Base-by-base conservation (phyloP, 768 basidiomycete genomes). In the Leccinellum luteum region DNA sequence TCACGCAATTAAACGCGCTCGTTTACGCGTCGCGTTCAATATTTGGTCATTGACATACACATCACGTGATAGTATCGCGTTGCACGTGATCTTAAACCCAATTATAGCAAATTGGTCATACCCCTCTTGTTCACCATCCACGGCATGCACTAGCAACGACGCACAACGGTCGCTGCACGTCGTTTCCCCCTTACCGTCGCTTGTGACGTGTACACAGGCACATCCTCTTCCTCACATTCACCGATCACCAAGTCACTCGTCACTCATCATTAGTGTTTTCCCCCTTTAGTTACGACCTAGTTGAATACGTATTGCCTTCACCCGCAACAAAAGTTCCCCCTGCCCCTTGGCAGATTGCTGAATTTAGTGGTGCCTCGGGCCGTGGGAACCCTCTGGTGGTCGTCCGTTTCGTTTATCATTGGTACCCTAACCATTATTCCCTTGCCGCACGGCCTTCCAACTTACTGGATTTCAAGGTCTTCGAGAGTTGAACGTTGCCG, bases 1-100 rank as follows among this genome's bases (percentile, higher is more conserved):
- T 64, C 14, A 44, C 53, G 31, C 64, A 67, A 67, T 67, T 74
- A 74, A 75, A 71, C 74, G 74, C 69, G 74, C 61, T 55, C 53
- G 64, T 76, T 75, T 69, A 76, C 74, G 74, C 74, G 74, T 75
- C 73, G 74, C 74, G 75, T 70, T 65, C 27, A 58, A 44, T 73
- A 57, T 74, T 75, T 74, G 64, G 25, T 43, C 4, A 35, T 66
- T 74, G 71, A 58, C 48, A 15, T 1, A 13, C 0, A 5, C 4
- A 17, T 51, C 69, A 66, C 61, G 60, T 67, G 67, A 60, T 19
- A 57, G 44, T 19, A 15, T 8, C 44, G 14, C 44, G 23, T 21
- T 19, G 19, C 41, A 43, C 41, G 41, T 41, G 35, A 35, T 17
- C 34, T 35, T 25, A 4, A 25, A 25, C 25, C 25, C 25, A 25